Conservation (phyloP, 2,329 filamentous ascomycete genomes). For the Aspergillus sp. region DNA sequence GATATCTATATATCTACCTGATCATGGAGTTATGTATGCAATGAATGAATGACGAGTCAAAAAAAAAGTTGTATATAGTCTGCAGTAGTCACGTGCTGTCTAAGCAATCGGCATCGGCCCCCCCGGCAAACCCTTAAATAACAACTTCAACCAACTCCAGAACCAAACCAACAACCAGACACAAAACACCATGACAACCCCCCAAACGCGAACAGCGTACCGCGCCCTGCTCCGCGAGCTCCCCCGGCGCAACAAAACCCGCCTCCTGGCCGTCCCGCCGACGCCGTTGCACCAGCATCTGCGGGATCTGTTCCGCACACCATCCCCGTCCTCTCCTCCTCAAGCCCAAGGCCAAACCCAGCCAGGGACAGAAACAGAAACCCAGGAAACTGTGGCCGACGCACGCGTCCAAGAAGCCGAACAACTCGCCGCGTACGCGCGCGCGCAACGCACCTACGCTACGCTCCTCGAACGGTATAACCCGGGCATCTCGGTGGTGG, state of each 20-base stretch:
- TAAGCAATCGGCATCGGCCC: too few relatives aligned
- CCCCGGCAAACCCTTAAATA: too few relatives aligned
- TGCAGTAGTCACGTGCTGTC: background rate
- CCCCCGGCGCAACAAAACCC: constrained; percentile 56
- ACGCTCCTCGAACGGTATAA: constrained; percentile 85
- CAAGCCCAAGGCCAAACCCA: constrained; percentile 12
- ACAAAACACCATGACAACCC: constrained; percentile 1
- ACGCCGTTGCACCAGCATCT: constrained; percentile 65
- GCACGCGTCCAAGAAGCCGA: constrained; percentile 53
- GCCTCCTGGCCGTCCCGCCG: constrained; percentile 48
- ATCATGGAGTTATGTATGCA: background rate
- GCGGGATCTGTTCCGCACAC: constrained; percentile 50
- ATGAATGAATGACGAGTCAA: background rate
- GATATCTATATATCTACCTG: background rate
- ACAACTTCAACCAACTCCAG: too few relatives aligned
- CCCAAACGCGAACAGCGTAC: constrained; percentile 62
- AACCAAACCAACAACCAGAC: background rate
- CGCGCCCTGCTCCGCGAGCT: constrained; percentile 82
- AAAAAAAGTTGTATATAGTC: background rate
- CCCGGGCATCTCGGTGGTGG: constrained; percentile 80
- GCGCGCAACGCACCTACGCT: constrained; percentile 75
- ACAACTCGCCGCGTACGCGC: constrained; percentile 70
- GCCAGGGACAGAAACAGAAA: constrained; percentile 14
- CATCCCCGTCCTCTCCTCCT: constrained; percentile 18
- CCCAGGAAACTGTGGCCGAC: constrained; percentile 12